These are phyloP conservation scores for Linaria vulgaris DNA, from an alignment of 257 asterid genomes.

Conservation along the genomic window DNA sequence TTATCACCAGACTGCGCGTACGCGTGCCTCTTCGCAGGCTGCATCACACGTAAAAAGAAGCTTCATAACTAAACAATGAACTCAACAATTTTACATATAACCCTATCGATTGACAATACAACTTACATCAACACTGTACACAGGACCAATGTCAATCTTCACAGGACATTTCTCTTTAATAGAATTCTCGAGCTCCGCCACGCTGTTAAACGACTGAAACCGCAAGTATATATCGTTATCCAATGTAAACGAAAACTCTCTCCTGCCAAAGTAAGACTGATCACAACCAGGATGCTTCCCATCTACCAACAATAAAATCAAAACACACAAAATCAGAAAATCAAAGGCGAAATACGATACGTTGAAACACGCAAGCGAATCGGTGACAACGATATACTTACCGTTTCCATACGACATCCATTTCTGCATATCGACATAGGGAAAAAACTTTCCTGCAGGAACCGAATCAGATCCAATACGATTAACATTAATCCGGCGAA, in stretches of 20 bases:
- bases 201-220: slow-evolving; percentile 70
- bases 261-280: slow-evolving; percentile 74
- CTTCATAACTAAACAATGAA: neutral
- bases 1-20: slow-evolving; percentile 80
- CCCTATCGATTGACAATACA: too few species aligned
- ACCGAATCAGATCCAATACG: slow-evolving; percentile 16
- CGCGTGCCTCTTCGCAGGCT: slow-evolving; percentile 95
- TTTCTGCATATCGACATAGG: slow-evolving; percentile 69
- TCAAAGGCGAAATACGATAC: neutral
- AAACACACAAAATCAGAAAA: slow-evolving; percentile 13
- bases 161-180: slow-evolving; percentile 79
- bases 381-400: slow-evolving; percentile 32
- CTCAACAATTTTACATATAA: neutral
- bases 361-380: neutral
- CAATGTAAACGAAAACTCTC: slow-evolving; percentile 87
- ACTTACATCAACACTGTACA: slow-evolving; percentile 88
- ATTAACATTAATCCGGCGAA: slow-evolving; percentile 2
- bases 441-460: slow-evolving; percentile 75
- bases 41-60: slow-evolving; percentile 21
- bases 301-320: slow-evolving; percentile 44
- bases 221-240: slow-evolving; percentile 77
- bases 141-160: slow-evolving; percentile 92
- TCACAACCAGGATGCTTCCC: slow-evolving; percentile 99
- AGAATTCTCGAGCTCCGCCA: slow-evolving; percentile 57
- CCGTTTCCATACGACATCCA: slow-evolving; percentile 97